These are phyloP conservation scores for Grosmannia clavigera DNA, from an alignment of 2,329 filamentous ascomycete genomes.

Conservation along the genomic window DNA sequence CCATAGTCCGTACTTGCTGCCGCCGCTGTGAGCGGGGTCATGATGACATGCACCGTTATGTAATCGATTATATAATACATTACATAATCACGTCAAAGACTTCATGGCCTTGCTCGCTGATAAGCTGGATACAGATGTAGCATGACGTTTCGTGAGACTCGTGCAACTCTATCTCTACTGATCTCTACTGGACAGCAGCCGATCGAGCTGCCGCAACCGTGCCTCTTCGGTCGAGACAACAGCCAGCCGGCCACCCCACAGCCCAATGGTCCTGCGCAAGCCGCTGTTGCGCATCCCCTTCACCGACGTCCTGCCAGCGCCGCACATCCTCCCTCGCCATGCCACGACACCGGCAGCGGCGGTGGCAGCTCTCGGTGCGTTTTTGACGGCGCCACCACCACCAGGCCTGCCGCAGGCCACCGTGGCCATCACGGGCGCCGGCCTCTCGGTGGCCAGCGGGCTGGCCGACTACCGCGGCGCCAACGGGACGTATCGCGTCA, in stretches of 20 bases:
- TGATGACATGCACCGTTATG: too few relatives aligned
- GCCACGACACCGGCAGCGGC: constrained; percentile 62
- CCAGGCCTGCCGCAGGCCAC: constrained; percentile 33
- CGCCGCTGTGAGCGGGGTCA: not conserved
- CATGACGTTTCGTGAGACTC: too few relatives aligned
- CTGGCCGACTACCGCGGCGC: constrained; percentile 84
- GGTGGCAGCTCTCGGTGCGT: constrained; percentile 62
- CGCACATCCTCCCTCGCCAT: constrained; percentile 59
- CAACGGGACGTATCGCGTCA: constrained; percentile 85
- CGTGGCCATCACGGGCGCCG: constrained; percentile 61
- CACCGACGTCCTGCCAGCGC: constrained; percentile 66
- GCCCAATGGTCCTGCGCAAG: constrained; percentile 41
- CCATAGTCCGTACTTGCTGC: too few relatives aligned
- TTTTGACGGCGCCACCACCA: constrained; percentile 53
- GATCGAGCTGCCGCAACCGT: not conserved
- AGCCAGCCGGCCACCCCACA: not conserved
- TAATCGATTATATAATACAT: too few relatives aligned
- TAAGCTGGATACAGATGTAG: too few relatives aligned
- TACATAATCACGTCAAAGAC: too few relatives aligned
- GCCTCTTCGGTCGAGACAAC: too few relatives aligned
- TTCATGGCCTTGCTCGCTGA: too few relatives aligned
- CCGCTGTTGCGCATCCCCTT: constrained; percentile 82
- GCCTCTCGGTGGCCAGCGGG: constrained; percentile 85
- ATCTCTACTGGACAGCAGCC: too few relatives aligned
- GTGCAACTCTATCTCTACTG: too few relatives aligned